Evolutionary conservation across 2,329 filamentous ascomycete genomes (phyloP).

Genomic region (Hymenoscyphus repandus): DNA sequence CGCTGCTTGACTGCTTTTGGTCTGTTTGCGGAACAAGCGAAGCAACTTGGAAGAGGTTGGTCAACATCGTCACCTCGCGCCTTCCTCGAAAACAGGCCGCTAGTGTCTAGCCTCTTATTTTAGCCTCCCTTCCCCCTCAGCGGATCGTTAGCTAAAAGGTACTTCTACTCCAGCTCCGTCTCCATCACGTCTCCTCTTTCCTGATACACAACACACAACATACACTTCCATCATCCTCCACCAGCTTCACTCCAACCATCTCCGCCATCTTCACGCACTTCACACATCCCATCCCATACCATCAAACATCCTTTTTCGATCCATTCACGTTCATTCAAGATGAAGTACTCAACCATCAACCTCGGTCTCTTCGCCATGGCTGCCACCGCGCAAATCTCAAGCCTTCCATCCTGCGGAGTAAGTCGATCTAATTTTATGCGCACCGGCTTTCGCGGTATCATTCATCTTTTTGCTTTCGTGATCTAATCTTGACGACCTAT

Average conservation of each 20-base stretch:
- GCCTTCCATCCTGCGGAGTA: slow-evolving; percentile 31
- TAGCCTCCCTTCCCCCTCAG: not conserved
- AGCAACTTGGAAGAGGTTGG: not conserved
- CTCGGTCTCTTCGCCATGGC: slow-evolving; percentile 24
- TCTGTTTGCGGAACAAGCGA: not conserved
- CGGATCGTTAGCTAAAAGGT: not conserved
- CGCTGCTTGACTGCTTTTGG: not conserved
- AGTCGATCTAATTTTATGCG: slow-evolving; percentile 13
- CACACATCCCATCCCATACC: not conserved
- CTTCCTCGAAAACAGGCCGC: not conserved
- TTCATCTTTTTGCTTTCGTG: too few relatives aligned
- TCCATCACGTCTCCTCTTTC: too few relatives aligned
- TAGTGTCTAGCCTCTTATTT: not conserved
- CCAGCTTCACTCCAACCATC: not conserved
- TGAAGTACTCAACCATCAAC: slow-evolving; percentile 28
- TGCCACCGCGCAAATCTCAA: slow-evolving; percentile 22
- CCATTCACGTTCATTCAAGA: slow-evolving; percentile 19
- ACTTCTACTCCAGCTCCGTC: too few relatives aligned
- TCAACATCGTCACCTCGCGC: not conserved
- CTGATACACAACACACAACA: too few relatives aligned
- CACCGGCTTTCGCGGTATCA: not conserved
- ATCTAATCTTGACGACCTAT: too few relatives aligned
- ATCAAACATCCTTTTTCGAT: not conserved
- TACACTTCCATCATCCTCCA: too few relatives aligned
- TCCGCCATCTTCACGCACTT: not conserved